Conservation (phyloP, 805 yeast species). For the Maudiozyma barnettii region DNA sequence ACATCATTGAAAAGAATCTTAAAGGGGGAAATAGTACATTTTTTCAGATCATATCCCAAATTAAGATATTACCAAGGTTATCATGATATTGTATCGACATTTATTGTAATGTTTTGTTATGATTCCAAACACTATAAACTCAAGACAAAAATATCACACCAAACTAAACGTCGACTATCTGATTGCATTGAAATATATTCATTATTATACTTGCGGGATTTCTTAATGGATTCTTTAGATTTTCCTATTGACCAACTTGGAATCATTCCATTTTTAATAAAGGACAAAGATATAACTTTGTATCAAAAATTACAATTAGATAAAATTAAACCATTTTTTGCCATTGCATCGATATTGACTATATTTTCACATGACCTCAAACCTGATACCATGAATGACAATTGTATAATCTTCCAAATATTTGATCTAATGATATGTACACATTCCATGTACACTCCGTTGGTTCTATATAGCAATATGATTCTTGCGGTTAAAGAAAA, state of each 20-base stretch:
- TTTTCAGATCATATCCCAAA: slow-evolving; percentile 52
- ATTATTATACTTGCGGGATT: slow-evolving; percentile 64
- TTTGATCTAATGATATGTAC: slow-evolving; percentile 63
- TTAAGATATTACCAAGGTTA: slow-evolving; percentile 84
- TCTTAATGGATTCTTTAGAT: slow-evolving; percentile 62
- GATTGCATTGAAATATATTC: slow-evolving; percentile 47
- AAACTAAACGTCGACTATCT: slow-evolving; percentile 23
- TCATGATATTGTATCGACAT: slow-evolving; percentile 73
- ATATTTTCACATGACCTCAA: slow-evolving; percentile 63
- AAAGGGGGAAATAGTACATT: slow-evolving; percentile 36
- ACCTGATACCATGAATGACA: slow-evolving; percentile 4
- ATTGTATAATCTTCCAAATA: slow-evolving; percentile 39
- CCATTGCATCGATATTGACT: slow-evolving; percentile 70
- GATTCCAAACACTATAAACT: slow-evolving; percentile 6
- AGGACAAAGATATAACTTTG: slow-evolving; percentile 37
- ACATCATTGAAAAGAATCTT: slow-evolving; percentile 17
- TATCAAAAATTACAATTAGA: slow-evolving; percentile 28
- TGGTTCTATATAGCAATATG: slow-evolving; percentile 55
- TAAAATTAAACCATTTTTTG: slow-evolving; percentile 51
- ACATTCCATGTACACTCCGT: slow-evolving; percentile 42
- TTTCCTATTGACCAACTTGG: slow-evolving; percentile 57
- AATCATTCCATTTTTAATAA: slow-evolving; percentile 55
- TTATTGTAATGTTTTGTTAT: slow-evolving; percentile 42
- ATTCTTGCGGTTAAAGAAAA: slow-evolving; percentile 37
- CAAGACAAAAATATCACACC: slow-evolving; percentile 11